A percentile compares a stretch with the other conserved stretches of the same genome.
Evolutionary conservation across 345 rosid genomes (phyloP).

Genomic region (Iberis pinnata): DNA sequence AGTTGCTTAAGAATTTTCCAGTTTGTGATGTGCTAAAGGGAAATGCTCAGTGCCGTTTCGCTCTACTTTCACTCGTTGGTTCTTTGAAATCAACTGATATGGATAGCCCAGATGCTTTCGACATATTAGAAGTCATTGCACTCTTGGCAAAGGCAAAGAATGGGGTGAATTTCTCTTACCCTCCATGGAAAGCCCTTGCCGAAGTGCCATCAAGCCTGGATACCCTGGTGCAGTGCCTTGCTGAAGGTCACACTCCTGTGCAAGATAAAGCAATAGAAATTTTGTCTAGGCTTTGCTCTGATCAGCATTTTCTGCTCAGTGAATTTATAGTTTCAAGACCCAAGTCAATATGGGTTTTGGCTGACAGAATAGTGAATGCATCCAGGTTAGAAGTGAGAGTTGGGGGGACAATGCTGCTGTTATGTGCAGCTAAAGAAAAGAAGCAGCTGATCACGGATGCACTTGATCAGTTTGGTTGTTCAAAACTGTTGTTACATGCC

Average conservation of each 20-base stretch:
- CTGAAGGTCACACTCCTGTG: slow-evolving; percentile 47
- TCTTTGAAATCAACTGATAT: slow-evolving; percentile 45
- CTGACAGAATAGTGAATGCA: slow-evolving; percentile 61
- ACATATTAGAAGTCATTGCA: slow-evolving; percentile 63
- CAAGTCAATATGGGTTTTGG: slow-evolving; percentile 45
- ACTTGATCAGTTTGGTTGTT: slow-evolving; percentile 53
- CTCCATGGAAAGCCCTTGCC: slow-evolving; percentile 55
- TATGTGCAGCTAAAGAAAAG: slow-evolving; percentile 65
- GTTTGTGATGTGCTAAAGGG: slow-evolving; percentile 64
- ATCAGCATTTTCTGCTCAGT: slow-evolving; percentile 50
- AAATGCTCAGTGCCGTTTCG: slow-evolving; percentile 51
- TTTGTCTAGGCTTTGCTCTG: slow-evolving; percentile 70
- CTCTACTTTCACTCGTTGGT: slow-evolving; percentile 56
- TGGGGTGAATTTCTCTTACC: slow-evolving; percentile 37
- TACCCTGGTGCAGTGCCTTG: slow-evolving; percentile 50
- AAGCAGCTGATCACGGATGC: slow-evolving; percentile 47
- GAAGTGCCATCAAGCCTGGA: slow-evolving; percentile 65
- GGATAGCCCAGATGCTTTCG: slow-evolving; percentile 49
- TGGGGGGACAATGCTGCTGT: slow-evolving; percentile 60
- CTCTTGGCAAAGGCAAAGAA: slow-evolving; percentile 56
- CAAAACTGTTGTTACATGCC: slow-evolving; percentile 46
- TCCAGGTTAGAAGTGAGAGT: slow-evolving; percentile 63
- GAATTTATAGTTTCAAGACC: slow-evolving; percentile 53
- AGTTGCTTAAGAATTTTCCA: slow-evolving; percentile 58
- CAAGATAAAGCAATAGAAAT: slow-evolving; percentile 85